phyloP scores from a whole-genome alignment of 2,329 filamentous ascomycete genomes.

The Pseudocercospora pini-densiflorae region DNA sequence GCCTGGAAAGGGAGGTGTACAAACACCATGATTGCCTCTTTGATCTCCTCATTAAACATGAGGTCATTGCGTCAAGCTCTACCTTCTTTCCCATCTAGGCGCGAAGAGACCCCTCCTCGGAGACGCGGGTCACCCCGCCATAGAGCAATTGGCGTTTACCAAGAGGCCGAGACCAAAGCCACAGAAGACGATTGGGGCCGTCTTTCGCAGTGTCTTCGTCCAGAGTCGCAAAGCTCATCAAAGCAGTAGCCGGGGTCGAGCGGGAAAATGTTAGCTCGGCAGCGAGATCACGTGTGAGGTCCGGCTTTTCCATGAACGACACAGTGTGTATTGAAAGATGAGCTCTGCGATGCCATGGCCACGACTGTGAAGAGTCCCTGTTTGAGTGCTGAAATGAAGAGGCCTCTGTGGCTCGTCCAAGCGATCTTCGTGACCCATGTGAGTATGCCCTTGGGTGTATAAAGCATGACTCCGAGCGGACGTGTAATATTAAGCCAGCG shows the following conservation, averaged over 20 bases:
- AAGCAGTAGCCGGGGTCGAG: neutral
- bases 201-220: neutral
- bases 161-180: conserved; percentile 3
- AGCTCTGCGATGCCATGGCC: neutral
- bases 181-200: neutral
- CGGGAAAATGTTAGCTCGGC: neutral
- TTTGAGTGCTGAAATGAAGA: neutral
- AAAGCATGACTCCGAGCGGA: too few species aligned
- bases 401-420: neutral
- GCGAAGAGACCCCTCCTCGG: neutral
- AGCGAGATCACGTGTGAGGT: too few species aligned
- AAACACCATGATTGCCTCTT: neutral
- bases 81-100: neutral
- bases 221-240: neutral
- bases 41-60: neutral
- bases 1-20: neutral
- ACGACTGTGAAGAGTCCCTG: neutral
- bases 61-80: conserved; percentile 5
- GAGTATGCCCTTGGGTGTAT: too few species aligned
- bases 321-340: neutral
- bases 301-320: too few species aligned
- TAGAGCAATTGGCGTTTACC: neutral
- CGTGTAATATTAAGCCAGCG: too few species aligned
- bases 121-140: neutral
- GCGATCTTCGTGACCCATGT: neutral